Percentiles rank a stretch among this genome's conserved stretches.
phyloP scores from a whole-genome alignment of 257 asterid genomes.

The Cordia subcordata region DNA sequence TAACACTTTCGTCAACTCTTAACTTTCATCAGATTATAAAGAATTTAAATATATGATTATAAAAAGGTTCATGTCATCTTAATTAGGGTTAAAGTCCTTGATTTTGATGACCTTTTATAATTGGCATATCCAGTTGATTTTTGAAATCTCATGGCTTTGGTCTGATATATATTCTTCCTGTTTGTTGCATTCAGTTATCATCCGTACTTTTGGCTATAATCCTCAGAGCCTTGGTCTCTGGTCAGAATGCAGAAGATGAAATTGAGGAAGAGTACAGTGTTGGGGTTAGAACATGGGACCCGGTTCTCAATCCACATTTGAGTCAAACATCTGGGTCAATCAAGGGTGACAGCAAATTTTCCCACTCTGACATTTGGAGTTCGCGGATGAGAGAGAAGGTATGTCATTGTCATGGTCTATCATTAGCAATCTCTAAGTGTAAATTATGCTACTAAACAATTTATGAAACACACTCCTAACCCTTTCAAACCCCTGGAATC shows the following conservation, averaged over 20 bases:
- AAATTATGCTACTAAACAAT: no score
- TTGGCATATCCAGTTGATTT: conserved; percentile 1
- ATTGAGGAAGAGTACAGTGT: conserved; percentile 45
- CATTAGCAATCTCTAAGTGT: neutral
- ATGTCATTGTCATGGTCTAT: neutral
- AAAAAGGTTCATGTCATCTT: no score
- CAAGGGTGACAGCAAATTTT: conserved; percentile 40
- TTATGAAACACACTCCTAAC: no score
- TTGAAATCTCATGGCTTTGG: conserved; percentile 4
- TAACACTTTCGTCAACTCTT: no score
- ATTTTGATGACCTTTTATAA: neutral
- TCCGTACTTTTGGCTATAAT: conserved; percentile 55
- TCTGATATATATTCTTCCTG: conserved; percentile 9
- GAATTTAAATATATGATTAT: no score
- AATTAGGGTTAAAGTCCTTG: no score
- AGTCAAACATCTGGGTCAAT: conserved; percentile 41
- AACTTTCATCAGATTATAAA: no score
- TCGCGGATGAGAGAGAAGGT: conserved; percentile 84
- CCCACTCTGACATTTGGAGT: conserved; percentile 66
- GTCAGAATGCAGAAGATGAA: conserved; percentile 40
- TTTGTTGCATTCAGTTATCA: conserved; percentile 43
- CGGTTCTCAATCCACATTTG: conserved; percentile 44
- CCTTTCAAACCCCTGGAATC: no score
- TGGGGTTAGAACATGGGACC: conserved; percentile 51
- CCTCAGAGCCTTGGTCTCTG: conserved; percentile 61